Percentiles rank a stretch among this genome's conserved stretches.
Evolutionary conservation across 2,329 filamentous ascomycete species (phyloP).

Genomic region (Pseudogymnoascus sp.): DNA sequence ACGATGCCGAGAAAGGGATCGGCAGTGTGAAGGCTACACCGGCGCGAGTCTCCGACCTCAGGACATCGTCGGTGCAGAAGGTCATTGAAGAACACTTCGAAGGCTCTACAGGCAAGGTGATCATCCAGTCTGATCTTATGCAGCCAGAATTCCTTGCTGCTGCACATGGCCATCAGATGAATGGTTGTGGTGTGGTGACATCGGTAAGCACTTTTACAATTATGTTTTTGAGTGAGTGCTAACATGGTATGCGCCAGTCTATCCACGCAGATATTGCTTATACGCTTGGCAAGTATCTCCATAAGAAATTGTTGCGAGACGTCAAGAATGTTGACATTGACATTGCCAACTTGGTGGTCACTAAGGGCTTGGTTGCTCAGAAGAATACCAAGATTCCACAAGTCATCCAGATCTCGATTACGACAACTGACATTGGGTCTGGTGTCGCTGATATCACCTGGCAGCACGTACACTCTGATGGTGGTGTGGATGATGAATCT

Average conservation of each 20-base stretch:
- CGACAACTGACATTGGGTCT: too few relatives aligned
- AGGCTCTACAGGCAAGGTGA: constrained; percentile 39
- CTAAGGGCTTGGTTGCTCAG: too few relatives aligned
- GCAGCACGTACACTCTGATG: too few relatives aligned
- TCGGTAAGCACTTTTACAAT: constrained; percentile 27
- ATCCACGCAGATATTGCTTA: constrained; percentile 39
- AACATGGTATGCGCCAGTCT: constrained; percentile 16
- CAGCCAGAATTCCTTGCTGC: constrained; percentile 44
- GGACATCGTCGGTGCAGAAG: constrained; percentile 32
- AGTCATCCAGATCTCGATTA: too few relatives aligned
- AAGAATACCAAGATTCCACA: too few relatives aligned
- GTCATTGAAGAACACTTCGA: constrained; percentile 45
- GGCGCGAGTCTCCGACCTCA: too few relatives aligned
- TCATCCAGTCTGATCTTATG: constrained; percentile 45
- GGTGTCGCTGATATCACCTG: too few relatives aligned
- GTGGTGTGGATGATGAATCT: too few relatives aligned
- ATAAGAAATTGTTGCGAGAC: constrained; percentile 10
- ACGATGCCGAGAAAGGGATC: constrained; percentile 38
- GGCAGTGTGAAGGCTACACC: too few relatives aligned
- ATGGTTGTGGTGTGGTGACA: constrained; percentile 39
- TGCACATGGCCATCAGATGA: constrained; percentile 48
- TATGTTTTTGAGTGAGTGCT: too few relatives aligned
- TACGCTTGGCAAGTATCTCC: constrained; percentile 40
- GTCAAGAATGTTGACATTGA: too few relatives aligned
- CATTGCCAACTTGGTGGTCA: too few relatives aligned